Evolutionary conservation across 2,329 filamentous ascomycete genomes (phyloP), one percentile per base, ranked within the genome.

Genomic region (Claviceps africana): DNA sequence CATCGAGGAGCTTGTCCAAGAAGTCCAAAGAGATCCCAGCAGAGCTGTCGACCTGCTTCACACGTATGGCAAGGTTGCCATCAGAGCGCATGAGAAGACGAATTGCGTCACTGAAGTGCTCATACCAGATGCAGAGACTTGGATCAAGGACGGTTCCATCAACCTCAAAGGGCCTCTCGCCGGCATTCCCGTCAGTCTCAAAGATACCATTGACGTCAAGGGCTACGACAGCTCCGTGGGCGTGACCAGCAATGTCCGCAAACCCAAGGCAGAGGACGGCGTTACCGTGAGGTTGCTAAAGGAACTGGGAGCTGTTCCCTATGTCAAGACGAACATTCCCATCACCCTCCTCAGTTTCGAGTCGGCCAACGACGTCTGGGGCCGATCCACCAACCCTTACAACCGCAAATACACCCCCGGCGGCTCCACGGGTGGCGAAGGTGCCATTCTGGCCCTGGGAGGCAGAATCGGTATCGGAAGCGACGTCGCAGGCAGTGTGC

Each of bases 71-170:
- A 95, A 94, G 67, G 83, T 91, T 21, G 86, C 90, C 0, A 65
- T 95, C 50, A 84, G 82, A 62, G 90, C 88, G 1, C 91, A 96
- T 37, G 77, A 83, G 56, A 85, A 85, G 68, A 95, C 89, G 2
- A 96, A 96, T 66, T 94, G 88, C 62, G 70, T 94, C 13, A 96
- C 91, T 0, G 90, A 96, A 68, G 73, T 96, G 52, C 79, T 96
- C 71, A 77, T 96, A 39, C 74, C 79, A 0, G 83, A 84, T 52
- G 88, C 88, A 0, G 87, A 95, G 67, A 68, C 72, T 51, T 95
- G 88, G 88, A 65, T 79, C 19, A 56, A 62, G 4, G 70, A 76
- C 52, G 74, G 72, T 11, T 74, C 70, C 9, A 72, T 81, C 64
- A 89, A 95, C 63, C 69, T 91, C 33, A 78, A 85, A 60, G 89